Evolutionary conservation across 2,329 filamentous ascomycete genomes (phyloP), one percentile per base, ranked within the genome.

Genomic region (Akanthomyces dipterigenus): DNA sequence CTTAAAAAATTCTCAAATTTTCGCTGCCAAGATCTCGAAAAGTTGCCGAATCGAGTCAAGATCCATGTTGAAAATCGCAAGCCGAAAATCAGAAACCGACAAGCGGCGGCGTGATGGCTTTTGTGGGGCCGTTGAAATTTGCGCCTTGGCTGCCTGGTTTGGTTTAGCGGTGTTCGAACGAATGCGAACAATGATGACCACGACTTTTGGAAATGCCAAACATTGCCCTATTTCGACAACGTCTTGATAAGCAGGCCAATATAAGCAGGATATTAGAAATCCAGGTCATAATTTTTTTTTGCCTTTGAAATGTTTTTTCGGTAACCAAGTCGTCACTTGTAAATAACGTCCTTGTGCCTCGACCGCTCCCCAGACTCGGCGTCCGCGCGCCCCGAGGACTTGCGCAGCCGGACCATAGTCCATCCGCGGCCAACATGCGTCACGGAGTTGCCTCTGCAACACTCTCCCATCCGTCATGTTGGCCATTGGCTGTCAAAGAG

Each of bases 131-230:
- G 20, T 45, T 31, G 31, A 16, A 16, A 34, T 22, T 31, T 61
- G 60, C n/a, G 28, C 18, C 60, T 62, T 62, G 60, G 60, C 60
- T 62, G 46, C 60, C 60, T 46, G 16, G 5, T 62, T 58, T 12
- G 55, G 60, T 28, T 45, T 57, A 58, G 60, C 14, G n/a, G 4
- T 5, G 22, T 22, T 24, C 20, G 11, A 31, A 48, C n/a, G 18
- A 20, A 24, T n/a, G 42, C 42, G 42, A 31, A 36, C 12, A 22
- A 28, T 42, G 31, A 58, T 46, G 42, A 38, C 42, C 26, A 9
- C 6, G 22, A 24, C n/a, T 9, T 22, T 6, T 9, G 54, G 9
- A 48, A n/a, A 34, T 59, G 46, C 46, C 14, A n/a, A 24, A 11
- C 7, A 50, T 28, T 42, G 24, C 5, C 56, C 45, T 51, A 20